Conservation (phyloP, 805 yeast species). For the Isabelozyma pseudorhagii region DNA sequence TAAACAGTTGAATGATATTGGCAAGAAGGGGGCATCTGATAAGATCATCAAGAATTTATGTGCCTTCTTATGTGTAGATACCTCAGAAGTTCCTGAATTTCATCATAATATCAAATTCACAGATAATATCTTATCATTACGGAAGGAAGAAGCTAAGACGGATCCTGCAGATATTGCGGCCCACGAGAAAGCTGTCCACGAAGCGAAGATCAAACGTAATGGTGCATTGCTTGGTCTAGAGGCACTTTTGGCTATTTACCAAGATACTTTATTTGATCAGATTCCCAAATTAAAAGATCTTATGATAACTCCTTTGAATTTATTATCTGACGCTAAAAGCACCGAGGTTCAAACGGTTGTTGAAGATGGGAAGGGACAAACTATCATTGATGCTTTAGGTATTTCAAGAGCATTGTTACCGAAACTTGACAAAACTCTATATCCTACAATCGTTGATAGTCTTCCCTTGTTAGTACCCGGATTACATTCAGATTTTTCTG, state of each 20-base stretch:
- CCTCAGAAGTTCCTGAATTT: conserved; percentile 93
- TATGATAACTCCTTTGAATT: conserved; percentile 63
- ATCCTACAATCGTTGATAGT: conserved; percentile 44
- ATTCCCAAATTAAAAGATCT: conserved; percentile 65
- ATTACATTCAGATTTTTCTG: conserved; percentile 69
- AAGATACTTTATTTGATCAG: conserved; percentile 49
- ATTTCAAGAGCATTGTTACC: conserved; percentile 73
- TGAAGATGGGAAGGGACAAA: conserved; percentile 62
- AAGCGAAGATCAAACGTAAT: conserved; percentile 75
- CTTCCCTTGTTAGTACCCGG: conserved; percentile 47
- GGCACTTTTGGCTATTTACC: conserved; percentile 51
- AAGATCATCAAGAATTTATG: conserved; percentile 88
- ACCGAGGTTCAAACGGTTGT: conserved; percentile 18
- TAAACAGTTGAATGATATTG: conserved; percentile 49
- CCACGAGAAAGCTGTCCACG: conserved; percentile 61
- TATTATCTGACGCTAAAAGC: conserved; percentile 24
- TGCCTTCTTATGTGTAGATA: conserved; percentile 92
- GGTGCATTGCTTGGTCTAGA: conserved; percentile 80
- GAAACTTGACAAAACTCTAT: conserved; percentile 47
- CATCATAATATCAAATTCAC: conserved; percentile 54
- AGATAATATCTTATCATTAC: conserved; percentile 65
- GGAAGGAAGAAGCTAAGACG: conserved; percentile 69
- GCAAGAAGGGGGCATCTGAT: conserved; percentile 74
- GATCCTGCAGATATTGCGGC: conserved; percentile 60
- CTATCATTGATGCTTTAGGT: conserved; percentile 82